Conservation (phyloP, 2,329 filamentous ascomycete species). For the Monilinia vaccinii-corymbosi region DNA sequence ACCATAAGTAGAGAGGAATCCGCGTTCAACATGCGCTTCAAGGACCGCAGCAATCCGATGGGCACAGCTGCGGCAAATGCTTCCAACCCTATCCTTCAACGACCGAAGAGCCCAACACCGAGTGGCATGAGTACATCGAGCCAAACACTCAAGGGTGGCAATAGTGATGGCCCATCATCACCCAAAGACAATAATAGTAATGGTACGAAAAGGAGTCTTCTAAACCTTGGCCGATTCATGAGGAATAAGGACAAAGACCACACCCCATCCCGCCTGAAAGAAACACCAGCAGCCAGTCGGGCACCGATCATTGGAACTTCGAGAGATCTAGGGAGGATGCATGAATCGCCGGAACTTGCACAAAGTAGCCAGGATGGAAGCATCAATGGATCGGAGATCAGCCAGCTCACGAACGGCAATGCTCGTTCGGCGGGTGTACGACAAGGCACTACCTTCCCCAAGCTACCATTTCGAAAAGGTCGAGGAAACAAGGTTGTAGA, state of each 20-base stretch:
- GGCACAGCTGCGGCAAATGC: constrained; percentile 22
- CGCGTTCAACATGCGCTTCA: constrained; percentile 38
- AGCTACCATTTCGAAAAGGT: constrained; percentile 54
- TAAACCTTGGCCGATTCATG: constrained; percentile 25
- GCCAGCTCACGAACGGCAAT: constrained; percentile 15
- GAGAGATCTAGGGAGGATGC: constrained; percentile 16
- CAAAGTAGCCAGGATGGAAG: constrained; percentile 27
- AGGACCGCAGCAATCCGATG: constrained; percentile 38
- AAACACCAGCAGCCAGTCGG: constrained; percentile 43
- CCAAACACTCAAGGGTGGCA: constrained; percentile 18
- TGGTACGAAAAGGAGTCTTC: constrained; percentile 20
- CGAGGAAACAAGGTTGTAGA: constrained; percentile 40
- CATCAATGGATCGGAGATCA: constrained; percentile 23
- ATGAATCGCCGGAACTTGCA: constrained; percentile 23
- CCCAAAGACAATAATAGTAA: constrained; percentile 25
- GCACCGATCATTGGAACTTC: constrained; percentile 36
- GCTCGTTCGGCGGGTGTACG: constrained; percentile 14
- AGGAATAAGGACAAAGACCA: constrained; percentile 47
- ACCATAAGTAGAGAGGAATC: constrained; percentile 69
- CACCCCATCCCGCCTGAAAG: constrained; percentile 35
- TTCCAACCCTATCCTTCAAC: constrained; percentile 35
- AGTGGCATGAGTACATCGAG: constrained; percentile 56
- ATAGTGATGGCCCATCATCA: constrained; percentile 41
- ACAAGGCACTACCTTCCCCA: constrained; percentile 33
- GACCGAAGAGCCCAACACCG: constrained; percentile 74